Evolutionary conservation across 2,329 filamentous ascomycete species (phyloP).

Genomic region (Fusarium sp.): DNA sequence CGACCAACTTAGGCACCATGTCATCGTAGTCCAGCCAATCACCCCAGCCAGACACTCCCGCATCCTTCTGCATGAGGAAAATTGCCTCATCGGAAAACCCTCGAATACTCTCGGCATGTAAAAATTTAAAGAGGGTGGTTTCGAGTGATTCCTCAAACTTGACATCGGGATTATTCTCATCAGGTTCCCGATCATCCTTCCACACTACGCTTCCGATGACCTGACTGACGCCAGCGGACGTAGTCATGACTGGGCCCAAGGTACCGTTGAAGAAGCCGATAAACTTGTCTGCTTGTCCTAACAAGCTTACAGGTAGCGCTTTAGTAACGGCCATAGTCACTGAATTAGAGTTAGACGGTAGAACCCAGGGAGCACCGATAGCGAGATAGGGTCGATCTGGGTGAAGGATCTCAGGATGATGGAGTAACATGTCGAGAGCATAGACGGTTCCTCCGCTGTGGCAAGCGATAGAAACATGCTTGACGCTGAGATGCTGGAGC

Average conservation of each 20-base stretch:
- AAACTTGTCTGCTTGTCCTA: conserved; percentile 28
- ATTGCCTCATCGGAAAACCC: conserved; percentile 23
- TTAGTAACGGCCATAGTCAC: conserved; percentile 19
- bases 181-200: not conserved
- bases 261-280: conserved; percentile 29
- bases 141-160: conserved; percentile 12
- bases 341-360: conserved; percentile 11
- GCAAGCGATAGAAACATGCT: conserved; percentile 23
- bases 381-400: conserved; percentile 25
- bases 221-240: conserved; percentile 27
- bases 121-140: conserved; percentile 6
- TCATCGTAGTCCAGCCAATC: conserved; percentile 33
- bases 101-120: conserved; percentile 12
- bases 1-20: conserved; percentile 3
- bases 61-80: conserved; percentile 33
- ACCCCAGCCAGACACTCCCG: conserved; percentile 6
- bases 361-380: conserved; percentile 20
- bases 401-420: conserved; percentile 32
- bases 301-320: not conserved
- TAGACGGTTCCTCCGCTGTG: conserved; percentile 36
- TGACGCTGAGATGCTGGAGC: conserved; percentile 2
- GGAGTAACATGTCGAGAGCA: conserved; percentile 30
- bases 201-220: not conserved
- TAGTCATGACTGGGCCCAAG: conserved; percentile 4
- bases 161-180: not conserved